Evolutionary conservation across 2,329 filamentous ascomycete genomes (phyloP).

Genomic region (Didymella pinodella): DNA sequence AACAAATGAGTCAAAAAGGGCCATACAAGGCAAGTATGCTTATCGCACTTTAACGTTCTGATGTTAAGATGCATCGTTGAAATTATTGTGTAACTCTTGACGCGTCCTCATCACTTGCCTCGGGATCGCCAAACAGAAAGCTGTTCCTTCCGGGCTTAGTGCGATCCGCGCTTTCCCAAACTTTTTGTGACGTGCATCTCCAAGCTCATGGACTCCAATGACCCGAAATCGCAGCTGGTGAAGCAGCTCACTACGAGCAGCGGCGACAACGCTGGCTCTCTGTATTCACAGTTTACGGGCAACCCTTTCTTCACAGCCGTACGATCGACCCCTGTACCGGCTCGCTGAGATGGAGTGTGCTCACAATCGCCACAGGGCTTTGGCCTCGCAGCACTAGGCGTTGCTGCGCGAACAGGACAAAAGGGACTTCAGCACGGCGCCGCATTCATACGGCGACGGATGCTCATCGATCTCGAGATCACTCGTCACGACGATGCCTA

Average conservation of each 20-base stretch:
- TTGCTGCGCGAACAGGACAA: constrained; percentile 80
- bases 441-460: constrained; percentile 78
- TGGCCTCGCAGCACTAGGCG: constrained; percentile 88
- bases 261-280: constrained; percentile 47
- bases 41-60: neutral
- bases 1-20: neutral
- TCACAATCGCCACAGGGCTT: constrained; percentile 67
- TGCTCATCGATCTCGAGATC: constrained; percentile 96
- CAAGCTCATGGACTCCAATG: constrained; percentile 49
- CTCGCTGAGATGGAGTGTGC: constrained; percentile 35
- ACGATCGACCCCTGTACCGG: constrained; percentile 57
- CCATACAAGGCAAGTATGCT: neutral
- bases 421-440: constrained; percentile 76
- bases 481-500: constrained; percentile 93
- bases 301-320: constrained; percentile 65
- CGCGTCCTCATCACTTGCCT: constrained; percentile 2
- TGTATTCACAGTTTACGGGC: constrained; percentile 56
- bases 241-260: constrained; percentile 45
- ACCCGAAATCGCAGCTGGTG: constrained; percentile 47
- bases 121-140: neutral
- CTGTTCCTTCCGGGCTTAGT: constrained; percentile 28
- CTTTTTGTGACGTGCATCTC: constrained; percentile 17
- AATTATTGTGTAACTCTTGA: neutral
- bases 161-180: constrained; percentile 23
- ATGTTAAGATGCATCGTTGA: neutral